Evolutionary conservation across 2,329 filamentous ascomycete species (phyloP), one percentile per base, ranked within the genome.

Genomic region (Ilyonectria robusta): DNA sequence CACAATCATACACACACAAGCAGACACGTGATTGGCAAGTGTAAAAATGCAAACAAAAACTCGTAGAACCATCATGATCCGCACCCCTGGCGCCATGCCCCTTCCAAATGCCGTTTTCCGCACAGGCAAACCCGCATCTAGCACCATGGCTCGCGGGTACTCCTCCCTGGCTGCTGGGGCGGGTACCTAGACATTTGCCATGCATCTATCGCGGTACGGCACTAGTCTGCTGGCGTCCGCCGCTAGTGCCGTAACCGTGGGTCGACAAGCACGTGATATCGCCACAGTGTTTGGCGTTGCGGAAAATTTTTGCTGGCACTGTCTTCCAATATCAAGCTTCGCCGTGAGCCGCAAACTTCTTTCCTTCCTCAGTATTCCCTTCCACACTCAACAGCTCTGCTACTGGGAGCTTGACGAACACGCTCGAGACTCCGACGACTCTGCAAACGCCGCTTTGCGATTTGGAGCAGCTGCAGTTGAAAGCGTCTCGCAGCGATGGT

Each of bases 251-350:
- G 37, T 57, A 66, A 44, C 17, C 29, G 65, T 11, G 47, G 62
- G 59, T 9, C 10, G 0, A 51, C 11, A 26, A 35, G 73, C 78
- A 80, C 78, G 77, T 80, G 78, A 47, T 1, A 0, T 0, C 0
- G 0, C 0, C 48, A 80, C 78, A 79, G 78, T 80, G 78, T 62
- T 10, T 17, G n/a, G 0, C 2, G n/a, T 51, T 26, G 33, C 11
- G 6, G 51, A 56, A 74, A 78, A 76, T 69, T 60, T 76, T 78
- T 77, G 48, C 65, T 72, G 29, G 65, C 78, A 80, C 78, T 79
- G 78, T 78, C 42, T 63, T 44, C 3, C 73, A 76, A 79, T 80
- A 80, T 78, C 76, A 76, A 74, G 68, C 59, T 66, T 68, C 65
- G 65, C 68, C 66, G 67, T 59, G 69, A 72, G 68, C 70, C 68